A percentile compares a stretch with the other conserved stretches of the same genome.
These are phyloP conservation scores for Pelargonium nanum DNA, from an alignment of 345 rosid genomes.

Conservation along the genomic window DNA sequence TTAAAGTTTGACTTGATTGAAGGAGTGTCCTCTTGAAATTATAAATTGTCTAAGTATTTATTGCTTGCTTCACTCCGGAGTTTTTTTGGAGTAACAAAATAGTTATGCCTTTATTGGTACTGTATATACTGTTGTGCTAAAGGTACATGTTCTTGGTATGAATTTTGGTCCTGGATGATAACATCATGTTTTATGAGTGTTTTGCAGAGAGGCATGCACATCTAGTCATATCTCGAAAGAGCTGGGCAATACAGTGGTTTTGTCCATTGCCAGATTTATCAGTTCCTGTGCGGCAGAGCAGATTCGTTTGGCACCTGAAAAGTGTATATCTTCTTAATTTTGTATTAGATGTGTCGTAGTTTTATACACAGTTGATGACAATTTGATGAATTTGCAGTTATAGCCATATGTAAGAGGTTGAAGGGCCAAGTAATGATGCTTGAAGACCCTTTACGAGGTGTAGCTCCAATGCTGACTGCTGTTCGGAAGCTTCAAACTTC, in stretches of 20 bases:
- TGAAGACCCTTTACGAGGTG: slow-evolving; percentile 60
- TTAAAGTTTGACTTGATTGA: neutral
- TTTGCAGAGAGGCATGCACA: slow-evolving; percentile 42
- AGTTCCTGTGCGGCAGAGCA: slow-evolving; percentile 54
- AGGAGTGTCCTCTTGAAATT: no score
- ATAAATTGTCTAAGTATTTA: no score
- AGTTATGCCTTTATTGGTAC: neutral
- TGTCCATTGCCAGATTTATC: slow-evolving; percentile 46
- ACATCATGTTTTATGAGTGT: neutral
- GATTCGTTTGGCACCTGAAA: slow-evolving; percentile 62
- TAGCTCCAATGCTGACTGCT: slow-evolving; percentile 62
- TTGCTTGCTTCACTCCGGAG: neutral
- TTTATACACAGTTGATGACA: slow-evolving; percentile 6
- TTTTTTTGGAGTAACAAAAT: neutral
- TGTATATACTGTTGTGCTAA: no score
- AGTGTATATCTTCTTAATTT: slow-evolving; percentile 37
- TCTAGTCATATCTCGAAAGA: slow-evolving; percentile 39
- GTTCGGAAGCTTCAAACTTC: slow-evolving; percentile 63
- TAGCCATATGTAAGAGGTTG: slow-evolving; percentile 61
- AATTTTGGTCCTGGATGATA: neutral
- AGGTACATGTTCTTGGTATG: neutral
- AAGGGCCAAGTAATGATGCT: slow-evolving; percentile 64
- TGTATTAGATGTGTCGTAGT: neutral
- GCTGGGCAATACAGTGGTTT: slow-evolving; percentile 33
- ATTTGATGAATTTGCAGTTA: slow-evolving; percentile 37